Evolutionary conservation across 768 basidiomycete genomes (phyloP), one percentile per base, ranked within the genome.

Genomic region (Lyophyllum decastes): DNA sequence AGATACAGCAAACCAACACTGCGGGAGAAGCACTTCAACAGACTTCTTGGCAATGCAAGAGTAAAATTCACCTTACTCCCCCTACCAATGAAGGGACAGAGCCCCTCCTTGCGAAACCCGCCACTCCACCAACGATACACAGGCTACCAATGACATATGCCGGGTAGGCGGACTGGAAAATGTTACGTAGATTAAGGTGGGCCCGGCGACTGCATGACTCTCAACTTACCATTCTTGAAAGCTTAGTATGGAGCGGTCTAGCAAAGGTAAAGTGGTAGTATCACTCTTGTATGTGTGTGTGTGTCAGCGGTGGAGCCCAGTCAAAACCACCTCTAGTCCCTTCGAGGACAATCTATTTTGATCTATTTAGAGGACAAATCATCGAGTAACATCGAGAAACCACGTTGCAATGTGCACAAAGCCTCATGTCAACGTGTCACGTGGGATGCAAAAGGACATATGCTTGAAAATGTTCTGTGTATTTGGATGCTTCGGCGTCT

Each of bases 51-150:
- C 16, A 4, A 19, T n/a, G 19, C n/a, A 34, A 6, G 12, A 21
- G 19, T 49, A 21, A 27, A 14, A 4, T 85, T 43, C 64, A 93
- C 91, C 87, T 79, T 44, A 92, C 82, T 38, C 92, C 92, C 56
- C 92, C 92, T 19, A 94, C 84, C 41, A 94, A 70, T 12, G 93
- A 94, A 6, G 92, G 93, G 27, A 94, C 76, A 30, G 91, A 94
- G 22, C 87, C 82, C 58, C 87, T 90, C 63, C 83, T 78, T 7
- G 76, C 83, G 60, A 84, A 92, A 27, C 90, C 92, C 43, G 86
- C 84, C 41, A 90, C 56, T 22, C 92, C 92, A 12, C 92, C 92
- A 41, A 89, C 77, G 61, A 92, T 75, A 70, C 91, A 93, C 60
- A 94, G 75, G 54, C 74, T 80, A 57, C 91, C 89, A 81, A 92